Evolutionary conservation across 345 rosid genomes (phyloP), one percentile per base, ranked within the genome.

Genomic region (Syzygium aqueum): DNA sequence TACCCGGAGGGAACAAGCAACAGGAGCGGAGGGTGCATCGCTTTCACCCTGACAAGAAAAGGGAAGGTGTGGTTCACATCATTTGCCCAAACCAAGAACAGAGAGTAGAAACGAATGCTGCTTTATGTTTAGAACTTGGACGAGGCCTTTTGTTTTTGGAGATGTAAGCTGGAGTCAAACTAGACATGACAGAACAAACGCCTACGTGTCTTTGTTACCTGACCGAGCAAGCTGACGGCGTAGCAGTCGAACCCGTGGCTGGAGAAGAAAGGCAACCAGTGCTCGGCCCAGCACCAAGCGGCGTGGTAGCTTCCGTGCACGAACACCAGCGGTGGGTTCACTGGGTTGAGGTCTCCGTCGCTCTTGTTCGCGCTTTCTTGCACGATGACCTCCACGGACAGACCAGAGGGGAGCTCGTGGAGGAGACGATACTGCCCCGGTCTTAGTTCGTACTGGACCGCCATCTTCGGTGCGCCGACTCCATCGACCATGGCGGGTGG

Each of bases 211-310:
- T 67, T 67, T 4, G 13, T 85, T 77, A 96, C 98, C 98, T 95
- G 98, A 87, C 91, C 98, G 91, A 95, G 91, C 89, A 96, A 92
- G 91, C 98, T 96, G 85, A 95, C 37, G 85, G 98, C 98, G 78
- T 93, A 96, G 92, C 96, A 94, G 89, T 95, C 98, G 89, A 91
- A 97, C 37, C 98, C 99, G 85, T 86, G 92, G 88, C 87, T 89
- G 67, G 98, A 94, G 88, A 97, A 96, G 93, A 95, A 95, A 63
- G 98, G 95, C 87, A 97, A 87, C 98, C 99, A 97, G 78, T 94
- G 90, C 87, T 94, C 98, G 91, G 97, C 98, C 99, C 99, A 96
- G 90, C 95, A 96, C 99, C 99, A 95, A 91, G 99, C 98, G 63
- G 99, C 96, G 90, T 96, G 98, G 37, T 96, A 96, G 91, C 99